These are phyloP conservation scores for Tubosaeta brunneosetosa DNA, from an alignment of 768 basidiomycete genomes.

Conservation along the genomic window DNA sequence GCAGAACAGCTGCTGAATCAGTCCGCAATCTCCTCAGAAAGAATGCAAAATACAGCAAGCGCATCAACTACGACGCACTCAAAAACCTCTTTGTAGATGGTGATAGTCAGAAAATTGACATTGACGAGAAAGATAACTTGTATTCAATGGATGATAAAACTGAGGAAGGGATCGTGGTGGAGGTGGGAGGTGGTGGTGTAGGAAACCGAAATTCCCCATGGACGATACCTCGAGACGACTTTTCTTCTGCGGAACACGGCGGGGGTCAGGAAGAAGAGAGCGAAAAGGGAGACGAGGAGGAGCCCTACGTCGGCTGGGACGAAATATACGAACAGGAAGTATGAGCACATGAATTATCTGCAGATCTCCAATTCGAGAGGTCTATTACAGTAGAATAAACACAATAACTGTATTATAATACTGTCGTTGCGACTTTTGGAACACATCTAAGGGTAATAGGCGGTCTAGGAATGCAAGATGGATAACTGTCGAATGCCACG, in stretches of 20 bases:
- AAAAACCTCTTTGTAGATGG: slow-evolving; percentile 67
- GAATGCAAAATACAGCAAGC: slow-evolving; percentile 83
- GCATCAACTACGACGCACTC: slow-evolving; percentile 91
- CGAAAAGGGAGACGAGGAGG: slow-evolving; percentile 39
- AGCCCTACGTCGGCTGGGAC: slow-evolving; percentile 34
- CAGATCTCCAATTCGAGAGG: slow-evolving; percentile 4
- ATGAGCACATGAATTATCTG: slow-evolving; percentile 3
- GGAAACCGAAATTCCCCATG: slow-evolving; percentile 31
- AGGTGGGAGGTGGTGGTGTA: slow-evolving; percentile 39
- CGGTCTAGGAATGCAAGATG: slow-evolving; percentile 19
- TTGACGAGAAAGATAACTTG: slow-evolving; percentile 45
- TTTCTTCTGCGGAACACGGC: slow-evolving; percentile 2
- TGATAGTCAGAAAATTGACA: slow-evolving; percentile 11
- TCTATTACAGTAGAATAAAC: slow-evolving; percentile 27
- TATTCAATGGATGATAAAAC: slow-evolving; percentile 51
- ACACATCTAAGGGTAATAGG: slow-evolving; percentile 20
- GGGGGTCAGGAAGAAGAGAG: slow-evolving; percentile 29
- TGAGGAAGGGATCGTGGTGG: slow-evolving; percentile 37
- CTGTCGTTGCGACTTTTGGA: slow-evolving; percentile 21
- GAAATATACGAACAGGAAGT: slow-evolving; percentile 75
- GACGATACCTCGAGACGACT: slow-evolving; percentile 11
- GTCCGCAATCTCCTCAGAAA: slow-evolving; percentile 63
- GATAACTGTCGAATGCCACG: slow-evolving; percentile 6
- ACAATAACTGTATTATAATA: slow-evolving; percentile 22
- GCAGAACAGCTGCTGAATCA: slow-evolving; percentile 32